Evolutionary conservation across 2,329 filamentous ascomycete genomes (phyloP), one percentile per base, ranked within the genome.

Genomic region (Pestalotiopsis sp.): DNA sequence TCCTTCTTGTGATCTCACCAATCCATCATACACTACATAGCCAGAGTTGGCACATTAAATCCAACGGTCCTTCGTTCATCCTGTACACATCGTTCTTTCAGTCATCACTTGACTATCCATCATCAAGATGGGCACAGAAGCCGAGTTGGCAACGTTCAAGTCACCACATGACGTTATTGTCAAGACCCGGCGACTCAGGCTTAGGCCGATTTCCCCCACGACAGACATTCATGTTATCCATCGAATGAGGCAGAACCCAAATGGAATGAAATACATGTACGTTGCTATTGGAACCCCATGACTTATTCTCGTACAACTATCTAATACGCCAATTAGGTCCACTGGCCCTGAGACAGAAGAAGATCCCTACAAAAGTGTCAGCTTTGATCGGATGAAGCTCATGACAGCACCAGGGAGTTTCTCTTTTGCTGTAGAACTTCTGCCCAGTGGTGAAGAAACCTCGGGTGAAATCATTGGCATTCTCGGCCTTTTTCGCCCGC

Each of bases 201-300:
- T 66, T 11, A 56, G 65, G 17, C 65, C 65, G 5, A 31, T 66
- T 5, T 38, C 3, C n/a, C 65, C 65, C 12, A 12, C 49, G n/a
- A 66, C 65, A 38, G 65, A 66, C n/a, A 52, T 66, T n/a, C 40
- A 66, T 66, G 52, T 57, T 4, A 20, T 49, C 2, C 65, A 66
- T 31, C 27, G 52, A 41, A 66, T 66, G 36, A 25, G 65, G 12
- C 12, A 31, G 9, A 66, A 60, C n/a, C 36, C 65, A 17, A 66
- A 25, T 23, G 23, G 52, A 0, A 66, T 66, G 65, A 59, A 60
- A 14, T 66, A 40, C 56, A 40, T 45, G 65, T 66, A 60, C 7
- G 12, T 31, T 27, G 17, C 38, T 63, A 36, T 3, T 63, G 5
- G 27, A n/a, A 4, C 38, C 31, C 31, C 60, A 5, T 17, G 27